A percentile compares a stretch with the other conserved stretches of the same genome.
Conservation (phyloP, 75 land plant species). For the Pinus albicaulis region DNA sequence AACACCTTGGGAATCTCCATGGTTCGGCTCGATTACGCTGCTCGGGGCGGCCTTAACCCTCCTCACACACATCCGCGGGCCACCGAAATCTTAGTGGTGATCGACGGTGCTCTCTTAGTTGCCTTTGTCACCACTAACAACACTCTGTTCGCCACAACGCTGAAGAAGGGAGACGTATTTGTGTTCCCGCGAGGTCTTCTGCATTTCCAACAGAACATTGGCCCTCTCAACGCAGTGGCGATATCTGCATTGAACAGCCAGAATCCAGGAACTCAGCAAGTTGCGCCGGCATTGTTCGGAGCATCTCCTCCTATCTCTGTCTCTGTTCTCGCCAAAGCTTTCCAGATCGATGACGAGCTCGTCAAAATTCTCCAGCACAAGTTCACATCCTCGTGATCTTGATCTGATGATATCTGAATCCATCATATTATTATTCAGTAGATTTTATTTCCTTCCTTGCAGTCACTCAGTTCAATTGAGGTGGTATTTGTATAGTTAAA, state of each 20-base stretch:
- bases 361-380: too few species aligned
- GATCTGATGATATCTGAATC: too few species aligned
- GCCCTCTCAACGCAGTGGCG: too few species aligned
- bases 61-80: conserved; percentile 78
- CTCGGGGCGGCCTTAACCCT: conserved; percentile 45
- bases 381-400: too few species aligned
- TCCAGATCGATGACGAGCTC: conserved; percentile 17
- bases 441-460: too few species aligned
- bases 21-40: conserved; percentile 34
- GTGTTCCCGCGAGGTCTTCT: not conserved
- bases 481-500: too few species aligned
- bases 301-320: conserved; percentile 27
- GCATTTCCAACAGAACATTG: too few species aligned
- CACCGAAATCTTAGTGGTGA: conserved; percentile 53
- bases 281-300: conserved; percentile 31
- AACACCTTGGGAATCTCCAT: conserved; percentile 56
- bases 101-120: conserved; percentile 44
- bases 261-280: conserved; percentile 41
- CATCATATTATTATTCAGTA: too few species aligned
- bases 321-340: conserved; percentile 40
- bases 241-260: conserved; percentile 29
- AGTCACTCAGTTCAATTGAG: too few species aligned
- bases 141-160: conserved; percentile 22
- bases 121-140: conserved; percentile 61
- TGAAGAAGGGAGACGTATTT: conserved; percentile 19